phyloP scores from a whole-genome alignment of 768 basidiomycete species.

The Cystobasidiopsis lactophilus region DNA sequence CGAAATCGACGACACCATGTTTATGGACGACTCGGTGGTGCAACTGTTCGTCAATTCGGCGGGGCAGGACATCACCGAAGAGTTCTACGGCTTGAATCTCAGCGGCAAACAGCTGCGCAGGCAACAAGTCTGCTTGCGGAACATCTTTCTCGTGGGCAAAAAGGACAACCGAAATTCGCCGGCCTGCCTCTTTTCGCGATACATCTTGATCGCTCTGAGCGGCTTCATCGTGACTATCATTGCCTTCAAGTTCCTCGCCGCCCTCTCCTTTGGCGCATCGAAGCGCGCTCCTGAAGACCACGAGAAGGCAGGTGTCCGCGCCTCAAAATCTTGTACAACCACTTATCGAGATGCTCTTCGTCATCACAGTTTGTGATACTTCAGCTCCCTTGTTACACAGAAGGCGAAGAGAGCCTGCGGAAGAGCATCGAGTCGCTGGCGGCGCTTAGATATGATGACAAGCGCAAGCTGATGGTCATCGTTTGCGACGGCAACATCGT shows the following conservation, averaged over 20 bases:
- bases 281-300: conserved; percentile 68
- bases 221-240: conserved; percentile 84
- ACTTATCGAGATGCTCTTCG: too few species aligned
- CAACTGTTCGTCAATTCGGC: conserved; percentile 52
- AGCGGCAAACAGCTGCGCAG: conserved; percentile 38
- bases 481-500: conserved; percentile 98
- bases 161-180: conserved; percentile 79
- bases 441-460: conserved; percentile 89
- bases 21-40: conserved; percentile 50
- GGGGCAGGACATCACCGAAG: conserved; percentile 62
- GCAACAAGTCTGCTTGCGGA: conserved; percentile 74
- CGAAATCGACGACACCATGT: conserved; percentile 32
- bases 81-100: conserved; percentile 40
- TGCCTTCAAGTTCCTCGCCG: conserved; percentile 86
- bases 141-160: conserved; percentile 74
- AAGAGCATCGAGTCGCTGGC: conserved; percentile 84
- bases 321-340: too few species aligned
- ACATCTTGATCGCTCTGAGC: conserved; percentile 72
- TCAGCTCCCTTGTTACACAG: conserved; percentile 96
- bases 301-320: too few species aligned
- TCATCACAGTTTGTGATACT: conserved; percentile 67
- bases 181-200: conserved; percentile 74
- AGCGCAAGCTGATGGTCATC: conserved; percentile 76
- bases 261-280: conserved; percentile 53
- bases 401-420: conserved; percentile 66